These are phyloP conservation scores for Cercospora zeina DNA, from an alignment of 2,329 filamentous ascomycete species.

Conservation along the genomic window DNA sequence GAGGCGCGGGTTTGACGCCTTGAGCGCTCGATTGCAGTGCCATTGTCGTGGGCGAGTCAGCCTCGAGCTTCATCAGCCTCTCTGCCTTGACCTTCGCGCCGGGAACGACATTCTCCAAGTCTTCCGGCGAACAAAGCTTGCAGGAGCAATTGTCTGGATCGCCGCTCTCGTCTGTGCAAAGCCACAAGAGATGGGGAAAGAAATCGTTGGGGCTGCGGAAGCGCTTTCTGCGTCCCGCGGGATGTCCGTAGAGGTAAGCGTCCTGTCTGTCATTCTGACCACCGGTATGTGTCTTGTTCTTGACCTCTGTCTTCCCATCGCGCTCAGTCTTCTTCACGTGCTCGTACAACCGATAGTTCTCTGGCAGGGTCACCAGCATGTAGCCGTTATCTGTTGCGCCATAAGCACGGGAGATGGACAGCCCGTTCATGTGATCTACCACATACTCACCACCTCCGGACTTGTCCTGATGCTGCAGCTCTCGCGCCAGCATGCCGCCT, in stretches of 20 bases:
- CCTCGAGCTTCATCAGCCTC: slow-evolving; percentile 28
- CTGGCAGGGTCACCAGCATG: slow-evolving; percentile 56
- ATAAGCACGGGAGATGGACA: slow-evolving; percentile 12
- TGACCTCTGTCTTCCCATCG: slow-evolving; percentile 48
- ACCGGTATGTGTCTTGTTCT: slow-evolving; percentile 52
- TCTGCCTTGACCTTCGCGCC: slow-evolving; percentile 27
- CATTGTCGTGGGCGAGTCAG: slow-evolving; percentile 12
- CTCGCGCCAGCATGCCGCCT: slow-evolving; percentile 58
- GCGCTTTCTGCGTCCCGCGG: slow-evolving; percentile 57
- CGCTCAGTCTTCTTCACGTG: slow-evolving; percentile 55
- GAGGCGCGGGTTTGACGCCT: slow-evolving; percentile 24
- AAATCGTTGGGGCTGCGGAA: slow-evolving; percentile 61
- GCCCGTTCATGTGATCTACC: slow-evolving; percentile 1
- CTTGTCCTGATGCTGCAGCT: slow-evolving; percentile 43
- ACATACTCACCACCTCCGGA: slow-evolving; percentile 25
- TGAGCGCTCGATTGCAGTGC: slow-evolving; percentile 23
- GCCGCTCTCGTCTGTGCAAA: slow-evolving; percentile 54
- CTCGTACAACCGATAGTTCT: slow-evolving; percentile 60
- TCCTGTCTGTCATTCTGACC: slow-evolving; percentile 58
- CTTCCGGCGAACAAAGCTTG: slow-evolving; percentile 58
- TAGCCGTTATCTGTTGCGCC: slow-evolving; percentile 44
- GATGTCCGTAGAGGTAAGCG: slow-evolving; percentile 62
- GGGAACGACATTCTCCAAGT: slow-evolving; percentile 47
- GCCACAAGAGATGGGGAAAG: slow-evolving; percentile 61
- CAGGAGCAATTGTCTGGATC: slow-evolving; percentile 59